Evolutionary conservation across 1,139 yeast species (phyloP), one percentile per base, ranked within the genome.

Genomic region (Debaryomycetaceae sp.): DNA sequence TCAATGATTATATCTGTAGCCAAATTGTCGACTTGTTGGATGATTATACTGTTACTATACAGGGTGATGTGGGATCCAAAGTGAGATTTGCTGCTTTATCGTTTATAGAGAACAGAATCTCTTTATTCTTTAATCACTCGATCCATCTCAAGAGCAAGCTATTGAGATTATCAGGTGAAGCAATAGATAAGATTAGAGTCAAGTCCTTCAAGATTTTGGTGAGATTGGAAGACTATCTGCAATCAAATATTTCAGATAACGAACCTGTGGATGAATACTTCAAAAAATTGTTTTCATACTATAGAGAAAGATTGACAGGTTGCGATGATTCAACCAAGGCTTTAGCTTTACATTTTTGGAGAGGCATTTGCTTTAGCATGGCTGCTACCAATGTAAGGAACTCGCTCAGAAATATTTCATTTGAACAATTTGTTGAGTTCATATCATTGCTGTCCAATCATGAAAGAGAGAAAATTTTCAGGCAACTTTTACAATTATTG

Each of bases 61-160:
- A 81, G 58, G 93, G 93, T 14, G 93, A 85, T 61, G 87, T 85
- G 11, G 97, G 97, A 2, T 80, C 89, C 35, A 77, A 82, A 58
- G 77, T 89, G 1, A 70, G 97, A 42, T 54, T 60, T 2, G 75
- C 82, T 0, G 68, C 82, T 1, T 61, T 85, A 6, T 49, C 58
- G 6, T 57, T 80, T 5, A 57, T 84, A 6, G 46, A 51, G 0
- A 42, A 53, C 3, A 71, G 75, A 51, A 38, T 55, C 5, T 45
- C 45, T 0, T 13, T 35, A 17, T 62, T 66, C 24, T 39, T 38
- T 6, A 43, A 46, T 34, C 36, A 35, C 6, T 41, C 41, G 5
- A 20, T 8, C 37, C 44, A 46, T 34, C 34, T 34, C 6, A 41
- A 39, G 6, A 22, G 9, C 37, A 71, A 68, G 40, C 58, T 86